Evolutionary conservation across 495 filamentous ascomycete species (phyloP), one percentile per base, ranked within the genome.

Genomic region (Lichina pygmaea): DNA sequence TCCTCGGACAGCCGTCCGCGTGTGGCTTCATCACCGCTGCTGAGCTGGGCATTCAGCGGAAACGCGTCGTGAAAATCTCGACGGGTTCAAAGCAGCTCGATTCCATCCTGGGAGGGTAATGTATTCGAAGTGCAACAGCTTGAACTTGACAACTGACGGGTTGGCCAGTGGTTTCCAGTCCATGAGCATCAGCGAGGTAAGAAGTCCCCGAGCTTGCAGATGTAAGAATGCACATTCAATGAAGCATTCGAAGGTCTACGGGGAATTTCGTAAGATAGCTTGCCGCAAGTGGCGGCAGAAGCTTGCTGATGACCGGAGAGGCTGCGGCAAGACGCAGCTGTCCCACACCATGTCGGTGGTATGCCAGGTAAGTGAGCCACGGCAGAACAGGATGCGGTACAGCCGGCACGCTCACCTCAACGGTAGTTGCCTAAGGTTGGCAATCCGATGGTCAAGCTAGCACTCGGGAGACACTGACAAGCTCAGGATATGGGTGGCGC

Each of bases 111-210:
- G 70, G 70, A 51, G 78, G 75, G 75, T 73, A 54, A 50, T 61
- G 7, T 7, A 4, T 34, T 10, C 4, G 24, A 24, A 24, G 1
- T 24, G 24, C 4, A 24, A 24, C 24, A 24, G 24, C 24, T 24
- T 24, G 24, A 24, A 24, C 24, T 24, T 24, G 24, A 4, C 24
- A 8, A 46, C 50, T 55, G 33, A 41, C 45, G 24, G 9, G 1
- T 43, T 0, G 9, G 17, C 15, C 46, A 79, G 79, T 34, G 79
- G 79, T 31, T 81, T 85, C 54, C 75, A 81, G 57, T 83, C 73
- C 46, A 77, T 78, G 71, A 78, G 74, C 54, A 82, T 85, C 53
- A 82, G 72, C 49, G 79, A 85, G 60, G 73, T 77, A 63, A 51
- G 63, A 10, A 34, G 38, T 48, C 33, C 15, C 10, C 41, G 34